Conservation (phyloP, 2,329 filamentous ascomycete genomes). For the Diaporthe humulicola region DNA sequence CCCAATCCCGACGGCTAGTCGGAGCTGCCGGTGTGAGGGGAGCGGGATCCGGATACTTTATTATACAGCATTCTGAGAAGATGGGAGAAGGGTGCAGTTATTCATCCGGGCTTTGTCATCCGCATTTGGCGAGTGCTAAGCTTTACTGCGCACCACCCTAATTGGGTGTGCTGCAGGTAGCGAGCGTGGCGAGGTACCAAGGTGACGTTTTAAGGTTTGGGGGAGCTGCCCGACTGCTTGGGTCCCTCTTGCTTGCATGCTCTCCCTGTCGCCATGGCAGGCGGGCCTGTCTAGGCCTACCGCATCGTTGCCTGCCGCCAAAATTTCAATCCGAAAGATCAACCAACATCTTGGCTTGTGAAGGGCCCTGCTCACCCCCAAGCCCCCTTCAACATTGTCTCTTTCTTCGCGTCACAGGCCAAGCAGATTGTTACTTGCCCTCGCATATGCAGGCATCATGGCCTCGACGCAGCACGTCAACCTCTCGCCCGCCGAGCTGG, state of each 20-base stretch:
- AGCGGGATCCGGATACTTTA: background rate
- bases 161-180: background rate
- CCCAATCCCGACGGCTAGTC: background rate
- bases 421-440: background rate
- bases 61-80: background rate
- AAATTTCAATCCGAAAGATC: slow-evolving; percentile 20
- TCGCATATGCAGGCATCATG: slow-evolving; percentile 56
- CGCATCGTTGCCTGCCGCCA: slow-evolving; percentile 34
- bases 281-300: slow-evolving; percentile 9
- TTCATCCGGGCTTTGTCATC: slow-evolving; percentile 19
- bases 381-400: background rate
- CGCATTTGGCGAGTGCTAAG: background rate
- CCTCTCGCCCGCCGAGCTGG: slow-evolving; percentile 95
- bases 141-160: background rate
- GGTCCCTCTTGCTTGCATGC: slow-evolving; percentile 5
- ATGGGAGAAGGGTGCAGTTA: background rate
- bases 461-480: slow-evolving; percentile 76
- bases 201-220: slow-evolving; percentile 4
- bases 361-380: background rate
- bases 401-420: background rate
- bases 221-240: background rate
- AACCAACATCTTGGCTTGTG: slow-evolving; percentile 9
- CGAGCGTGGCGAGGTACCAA: background rate
- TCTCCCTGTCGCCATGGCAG: background rate
- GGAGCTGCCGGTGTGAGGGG: background rate